Conservation (phyloP, 2,329 filamentous ascomycete species). For the Pseudogymnoascus pannorum region DNA sequence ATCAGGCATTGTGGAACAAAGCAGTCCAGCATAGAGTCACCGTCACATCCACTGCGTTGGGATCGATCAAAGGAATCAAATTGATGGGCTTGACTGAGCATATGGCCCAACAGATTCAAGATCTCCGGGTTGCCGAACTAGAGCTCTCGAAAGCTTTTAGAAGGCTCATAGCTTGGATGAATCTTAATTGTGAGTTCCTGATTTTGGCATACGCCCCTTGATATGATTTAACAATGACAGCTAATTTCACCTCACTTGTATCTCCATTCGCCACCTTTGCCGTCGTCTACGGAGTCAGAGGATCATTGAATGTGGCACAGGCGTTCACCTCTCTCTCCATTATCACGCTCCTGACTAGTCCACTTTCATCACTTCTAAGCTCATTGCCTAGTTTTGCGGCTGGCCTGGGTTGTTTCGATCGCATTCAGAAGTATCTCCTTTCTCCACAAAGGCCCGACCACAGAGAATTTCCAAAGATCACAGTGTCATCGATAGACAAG, state of each 20-base stretch:
- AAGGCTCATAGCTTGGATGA: constrained; percentile 1
- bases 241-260: constrained; percentile 6
- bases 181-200: background rate
- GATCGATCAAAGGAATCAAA: constrained; percentile 35
- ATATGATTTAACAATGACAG: constrained; percentile 11
- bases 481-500: background rate
- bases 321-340: constrained; percentile 9
- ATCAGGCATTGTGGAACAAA: constrained; percentile 27
- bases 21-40: constrained; percentile 34
- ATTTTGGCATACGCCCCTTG: background rate
- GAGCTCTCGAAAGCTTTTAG: constrained; percentile 8
- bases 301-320: constrained; percentile 8
- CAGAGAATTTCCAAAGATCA: background rate
- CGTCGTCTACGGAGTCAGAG: constrained; percentile 11
- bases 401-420: constrained; percentile 8
- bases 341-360: constrained; percentile 1
- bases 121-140: background rate
- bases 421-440: constrained; percentile 10
- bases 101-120: background rate
- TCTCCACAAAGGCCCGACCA: background rate
- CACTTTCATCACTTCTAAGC: background rate
- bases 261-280: constrained; percentile 20
- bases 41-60: constrained; percentile 31
- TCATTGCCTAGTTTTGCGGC: background rate
- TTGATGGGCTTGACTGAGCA: constrained; percentile 32